Percentiles rank a stretch among this genome's conserved stretches.
Conservation (phyloP, 202 grass and related monocot genomes). For the Setaria italica region DNA sequence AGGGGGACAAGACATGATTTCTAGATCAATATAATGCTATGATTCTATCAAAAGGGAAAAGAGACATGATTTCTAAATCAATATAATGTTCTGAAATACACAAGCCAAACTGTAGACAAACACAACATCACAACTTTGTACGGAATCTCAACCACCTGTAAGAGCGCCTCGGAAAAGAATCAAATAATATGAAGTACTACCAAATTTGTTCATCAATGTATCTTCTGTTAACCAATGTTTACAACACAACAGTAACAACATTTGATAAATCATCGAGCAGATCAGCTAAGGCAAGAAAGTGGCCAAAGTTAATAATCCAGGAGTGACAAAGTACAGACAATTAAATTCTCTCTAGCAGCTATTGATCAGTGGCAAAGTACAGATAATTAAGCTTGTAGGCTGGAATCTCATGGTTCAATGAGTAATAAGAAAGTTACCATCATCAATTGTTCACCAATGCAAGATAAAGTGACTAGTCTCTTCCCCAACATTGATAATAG, state of each 20-base stretch:
- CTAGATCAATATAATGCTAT: background rate
- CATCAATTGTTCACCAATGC: background rate
- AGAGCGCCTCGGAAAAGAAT: background rate
- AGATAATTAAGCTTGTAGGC: conserved; percentile 6
- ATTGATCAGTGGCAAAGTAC: background rate
- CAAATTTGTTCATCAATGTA: background rate
- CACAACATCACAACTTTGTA: background rate
- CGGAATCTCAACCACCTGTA: background rate
- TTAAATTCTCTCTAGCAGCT: background rate
- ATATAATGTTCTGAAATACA: background rate
- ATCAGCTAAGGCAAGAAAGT: background rate
- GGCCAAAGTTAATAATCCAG: background rate
- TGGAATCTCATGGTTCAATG: background rate
- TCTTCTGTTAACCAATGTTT: background rate
- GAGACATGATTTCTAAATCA: background rate
- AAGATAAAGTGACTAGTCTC: background rate
- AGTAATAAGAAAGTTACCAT: background rate
- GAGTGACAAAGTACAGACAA: background rate
- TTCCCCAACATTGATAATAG: background rate
- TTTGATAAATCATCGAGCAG: background rate
- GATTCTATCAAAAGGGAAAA: background rate
- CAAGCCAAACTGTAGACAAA: background rate
- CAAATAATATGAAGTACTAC: background rate
- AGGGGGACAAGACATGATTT: background rate
- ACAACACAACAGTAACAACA: background rate